These are phyloP conservation scores for Acephala macrosclerotiorum DNA, from an alignment of 2,329 filamentous ascomycete species.

Conservation along the genomic window DNA sequence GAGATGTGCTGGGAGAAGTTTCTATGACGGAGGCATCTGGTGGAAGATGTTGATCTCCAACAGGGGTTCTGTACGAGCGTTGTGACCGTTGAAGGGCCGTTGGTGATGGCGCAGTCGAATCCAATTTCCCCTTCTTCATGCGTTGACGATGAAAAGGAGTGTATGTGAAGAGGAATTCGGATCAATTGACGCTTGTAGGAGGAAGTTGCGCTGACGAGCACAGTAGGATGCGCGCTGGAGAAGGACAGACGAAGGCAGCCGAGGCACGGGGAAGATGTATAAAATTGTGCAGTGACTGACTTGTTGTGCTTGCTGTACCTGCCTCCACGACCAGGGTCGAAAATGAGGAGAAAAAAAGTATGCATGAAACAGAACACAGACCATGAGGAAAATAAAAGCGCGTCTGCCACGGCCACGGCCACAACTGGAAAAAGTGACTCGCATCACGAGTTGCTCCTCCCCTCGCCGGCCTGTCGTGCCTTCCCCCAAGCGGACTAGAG, in stretches of 20 bases:
- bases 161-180: neutral
- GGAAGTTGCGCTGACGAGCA: neutral
- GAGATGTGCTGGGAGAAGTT: neutral
- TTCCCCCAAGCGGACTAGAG: neutral
- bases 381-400: neutral
- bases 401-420: neutral
- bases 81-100: slow-evolving; percentile 9
- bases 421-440: slow-evolving; percentile 5
- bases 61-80: neutral
- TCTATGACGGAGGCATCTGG: slow-evolving; percentile 6
- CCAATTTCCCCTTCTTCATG: neutral
- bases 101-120: neutral
- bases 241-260: neutral
- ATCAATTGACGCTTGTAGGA: slow-evolving; percentile 4
- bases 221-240: neutral
- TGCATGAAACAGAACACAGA: neutral
- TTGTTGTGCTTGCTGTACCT: slow-evolving; percentile 8
- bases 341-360: neutral
- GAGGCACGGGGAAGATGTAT: neutral
- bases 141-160: neutral
- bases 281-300: neutral
- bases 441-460: neutral
- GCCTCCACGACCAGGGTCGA: neutral
- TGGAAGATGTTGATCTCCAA: neutral
- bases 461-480: neutral